Conservation (phyloP, 768 basidiomycete species). For the Suillus subluteus region DNA sequence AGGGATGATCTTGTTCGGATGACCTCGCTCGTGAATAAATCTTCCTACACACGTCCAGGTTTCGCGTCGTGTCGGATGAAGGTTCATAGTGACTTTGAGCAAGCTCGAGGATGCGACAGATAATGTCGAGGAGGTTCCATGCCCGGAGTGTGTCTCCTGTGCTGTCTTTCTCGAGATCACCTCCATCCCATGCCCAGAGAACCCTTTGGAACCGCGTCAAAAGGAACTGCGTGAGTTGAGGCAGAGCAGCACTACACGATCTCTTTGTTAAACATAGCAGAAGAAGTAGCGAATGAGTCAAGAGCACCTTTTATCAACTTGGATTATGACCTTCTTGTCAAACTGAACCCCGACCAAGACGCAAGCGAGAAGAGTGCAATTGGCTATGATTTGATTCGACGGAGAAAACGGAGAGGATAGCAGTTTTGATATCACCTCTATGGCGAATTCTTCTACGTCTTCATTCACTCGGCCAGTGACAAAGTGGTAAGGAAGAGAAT, state of each 20-base stretch:
- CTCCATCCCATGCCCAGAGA: too few species aligned
- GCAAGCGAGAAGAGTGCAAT: background rate
- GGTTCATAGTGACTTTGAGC: rapidly evolving
- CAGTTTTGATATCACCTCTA: background rate
- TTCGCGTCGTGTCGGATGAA: background rate
- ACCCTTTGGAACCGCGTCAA: too few species aligned
- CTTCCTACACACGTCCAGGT: background rate
- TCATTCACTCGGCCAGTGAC: background rate
- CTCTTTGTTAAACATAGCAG: background rate
- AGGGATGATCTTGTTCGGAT: background rate
- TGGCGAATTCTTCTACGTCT: background rate
- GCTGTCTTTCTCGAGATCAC: background rate
- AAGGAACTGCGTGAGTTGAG: background rate
- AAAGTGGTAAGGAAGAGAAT: background rate
- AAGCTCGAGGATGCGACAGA: background rate
- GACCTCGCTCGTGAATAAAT: background rate
- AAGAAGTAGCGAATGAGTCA: background rate
- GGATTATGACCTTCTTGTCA: background rate
- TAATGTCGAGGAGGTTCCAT: background rate
- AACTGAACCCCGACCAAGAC: background rate
- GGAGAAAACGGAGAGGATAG: background rate
- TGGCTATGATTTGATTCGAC: background rate
- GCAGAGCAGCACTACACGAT: background rate
- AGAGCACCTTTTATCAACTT: background rate
- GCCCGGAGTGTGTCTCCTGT: background rate